phyloP scores from a whole-genome alignment of 179 eudicot species.

The Patellifolia procumbens region DNA sequence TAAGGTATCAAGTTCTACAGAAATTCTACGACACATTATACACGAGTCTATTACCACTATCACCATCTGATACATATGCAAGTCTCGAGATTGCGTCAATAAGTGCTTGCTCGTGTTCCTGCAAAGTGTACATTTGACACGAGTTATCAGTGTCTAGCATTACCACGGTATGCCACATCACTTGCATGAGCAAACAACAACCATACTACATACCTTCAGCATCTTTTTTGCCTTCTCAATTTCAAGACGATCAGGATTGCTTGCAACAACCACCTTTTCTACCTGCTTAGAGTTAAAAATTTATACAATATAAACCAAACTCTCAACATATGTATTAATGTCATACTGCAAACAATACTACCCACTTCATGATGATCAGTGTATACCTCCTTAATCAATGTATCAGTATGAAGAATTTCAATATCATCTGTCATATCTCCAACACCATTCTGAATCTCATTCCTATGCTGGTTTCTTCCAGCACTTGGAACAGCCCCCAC shows the following conservation, averaged over 20 bases:
- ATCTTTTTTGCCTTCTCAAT: slow-evolving; percentile 90
- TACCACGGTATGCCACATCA: background rate
- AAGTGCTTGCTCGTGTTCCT: slow-evolving; percentile 92
- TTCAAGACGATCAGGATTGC: slow-evolving; percentile 83
- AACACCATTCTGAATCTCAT: slow-evolving; percentile 66
- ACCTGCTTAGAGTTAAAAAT: slow-evolving; percentile 54
- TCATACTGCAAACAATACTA: background rate
- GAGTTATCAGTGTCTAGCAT: slow-evolving; percentile 9
- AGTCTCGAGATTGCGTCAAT: slow-evolving; percentile 82
- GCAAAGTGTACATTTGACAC: slow-evolving; percentile 27
- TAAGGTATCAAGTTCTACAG: slow-evolving; percentile 12
- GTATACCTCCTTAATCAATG: slow-evolving; percentile 79
- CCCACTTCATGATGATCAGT: background rate
- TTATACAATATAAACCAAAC: background rate
- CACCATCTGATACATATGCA: slow-evolving; percentile 76
- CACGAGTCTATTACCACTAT: slow-evolving; percentile 61
- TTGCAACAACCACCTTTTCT: slow-evolving; percentile 77
- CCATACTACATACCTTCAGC: slow-evolving; percentile 77
- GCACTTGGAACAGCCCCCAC: slow-evolving; percentile 42
- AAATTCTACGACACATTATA: slow-evolving; percentile 17
- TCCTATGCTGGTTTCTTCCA: slow-evolving; percentile 64
- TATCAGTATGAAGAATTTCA: slow-evolving; percentile 83
- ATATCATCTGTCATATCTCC: slow-evolving; percentile 77
- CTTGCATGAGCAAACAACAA: slow-evolving; percentile 1
- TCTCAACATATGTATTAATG: background rate